phyloP scores from a whole-genome alignment of 768 basidiomycete species.

The Rubroboletus satanas region DNA sequence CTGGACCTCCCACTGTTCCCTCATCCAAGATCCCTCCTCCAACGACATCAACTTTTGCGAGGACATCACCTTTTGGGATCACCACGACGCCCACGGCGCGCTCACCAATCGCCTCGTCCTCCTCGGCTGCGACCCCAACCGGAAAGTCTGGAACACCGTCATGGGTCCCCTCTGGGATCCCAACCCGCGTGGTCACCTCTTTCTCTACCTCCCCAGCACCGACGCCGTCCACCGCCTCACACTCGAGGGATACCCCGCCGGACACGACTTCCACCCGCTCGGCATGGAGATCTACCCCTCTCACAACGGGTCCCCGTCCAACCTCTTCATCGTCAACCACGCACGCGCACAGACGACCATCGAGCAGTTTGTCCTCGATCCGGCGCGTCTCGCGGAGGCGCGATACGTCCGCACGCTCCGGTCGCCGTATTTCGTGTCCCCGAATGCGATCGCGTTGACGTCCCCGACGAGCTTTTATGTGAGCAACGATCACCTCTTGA shows the following conservation, averaged over 20 bases:
- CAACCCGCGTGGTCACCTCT: constrained; percentile 54
- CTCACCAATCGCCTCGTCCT: constrained; percentile 44
- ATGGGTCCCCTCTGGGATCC: constrained; percentile 68
- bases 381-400: constrained; percentile 40
- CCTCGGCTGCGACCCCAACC: constrained; percentile 40
- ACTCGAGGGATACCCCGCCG: constrained; percentile 50
- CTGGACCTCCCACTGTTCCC: constrained; percentile 43
- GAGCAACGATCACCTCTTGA: constrained; percentile 68
- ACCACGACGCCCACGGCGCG: constrained; percentile 37
- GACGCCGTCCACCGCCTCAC: constrained; percentile 37
- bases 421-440: constrained; percentile 55
- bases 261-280: constrained; percentile 69
- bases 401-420: constrained; percentile 58
- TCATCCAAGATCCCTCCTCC: constrained; percentile 34
- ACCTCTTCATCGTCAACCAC: constrained; percentile 69
- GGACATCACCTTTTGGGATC: constrained; percentile 64
- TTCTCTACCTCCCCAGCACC: constrained; percentile 42
- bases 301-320: constrained; percentile 43
- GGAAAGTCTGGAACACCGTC: constrained; percentile 68
- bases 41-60: constrained; percentile 50
- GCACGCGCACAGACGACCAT: constrained; percentile 56
- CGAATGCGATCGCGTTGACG: constrained; percentile 65
- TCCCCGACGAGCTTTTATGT: constrained; percentile 68
- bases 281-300: constrained; percentile 60
- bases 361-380: constrained; percentile 61